Conservation (phyloP, 345 rosid genomes). For the Limnanthes douglasii region DNA sequence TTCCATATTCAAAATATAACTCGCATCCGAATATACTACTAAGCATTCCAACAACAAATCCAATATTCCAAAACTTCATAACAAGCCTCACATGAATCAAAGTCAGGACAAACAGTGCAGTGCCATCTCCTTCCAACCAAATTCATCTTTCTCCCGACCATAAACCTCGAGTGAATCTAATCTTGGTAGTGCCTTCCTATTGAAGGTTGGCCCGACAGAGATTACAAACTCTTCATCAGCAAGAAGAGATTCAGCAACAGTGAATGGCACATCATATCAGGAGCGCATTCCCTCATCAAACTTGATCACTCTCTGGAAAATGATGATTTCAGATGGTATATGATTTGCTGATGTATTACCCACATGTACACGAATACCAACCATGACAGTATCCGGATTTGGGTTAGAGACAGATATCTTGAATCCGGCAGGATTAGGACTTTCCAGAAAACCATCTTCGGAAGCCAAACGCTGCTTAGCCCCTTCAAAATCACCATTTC, state of each 20-base stretch:
- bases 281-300: slow-evolving; percentile 91
- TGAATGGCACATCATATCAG: slow-evolving; percentile 97
- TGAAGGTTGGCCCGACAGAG: slow-evolving; percentile 71
- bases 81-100: slow-evolving; percentile 94
- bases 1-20: too few relatives aligned
- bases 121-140: slow-evolving; percentile 99
- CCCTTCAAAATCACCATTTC: slow-evolving; percentile 88
- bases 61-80: slow-evolving; percentile 80
- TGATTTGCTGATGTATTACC: slow-evolving; percentile 81
- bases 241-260: slow-evolving; percentile 90
- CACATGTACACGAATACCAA: slow-evolving; percentile 91
- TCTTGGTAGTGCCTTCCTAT: slow-evolving; percentile 70
- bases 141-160: slow-evolving; percentile 97
- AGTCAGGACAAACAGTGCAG: slow-evolving; percentile 95
- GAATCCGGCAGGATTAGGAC: slow-evolving; percentile 74
- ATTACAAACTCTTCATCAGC: slow-evolving; percentile 91
- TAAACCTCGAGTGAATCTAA: slow-evolving; percentile 90
- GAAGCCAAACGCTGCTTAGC: slow-evolving; percentile 81
- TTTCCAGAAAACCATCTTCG: slow-evolving; percentile 90
- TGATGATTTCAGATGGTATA: slow-evolving; percentile 76
- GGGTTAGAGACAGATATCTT: slow-evolving; percentile 89
- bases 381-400: slow-evolving; percentile 94
- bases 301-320: slow-evolving; percentile 87
- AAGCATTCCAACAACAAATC: too few relatives aligned
- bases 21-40: too few relatives aligned